A percentile compares a stretch with the other conserved stretches of the same genome.
These are phyloP conservation scores for Fraxinus angustifolia DNA, from an alignment of 305 asterid species.

Conservation along the genomic window DNA sequence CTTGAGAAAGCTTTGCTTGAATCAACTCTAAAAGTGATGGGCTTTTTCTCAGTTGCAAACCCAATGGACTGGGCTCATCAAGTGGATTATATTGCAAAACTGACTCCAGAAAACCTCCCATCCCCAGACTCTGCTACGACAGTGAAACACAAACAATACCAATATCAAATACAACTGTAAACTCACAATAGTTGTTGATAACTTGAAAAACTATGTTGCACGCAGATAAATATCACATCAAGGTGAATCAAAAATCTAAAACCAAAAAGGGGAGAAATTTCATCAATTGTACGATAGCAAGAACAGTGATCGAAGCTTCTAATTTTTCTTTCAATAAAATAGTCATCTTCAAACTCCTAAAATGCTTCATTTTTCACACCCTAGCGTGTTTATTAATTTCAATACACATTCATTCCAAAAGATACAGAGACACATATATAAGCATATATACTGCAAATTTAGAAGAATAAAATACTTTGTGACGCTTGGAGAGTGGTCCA, in stretches of 20 bases:
- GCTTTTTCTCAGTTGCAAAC: conserved; percentile 79
- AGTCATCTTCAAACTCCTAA: not conserved
- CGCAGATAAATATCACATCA: not conserved
- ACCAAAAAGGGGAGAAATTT: not conserved
- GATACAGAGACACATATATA: not conserved
- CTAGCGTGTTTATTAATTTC: not conserved
- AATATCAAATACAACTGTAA: not conserved
- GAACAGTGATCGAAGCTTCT: not conserved
- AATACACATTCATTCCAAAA: not conserved
- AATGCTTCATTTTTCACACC: not conserved
- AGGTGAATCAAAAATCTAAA: not conserved
- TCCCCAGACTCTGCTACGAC: conserved; percentile 44
- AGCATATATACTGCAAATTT: not conserved
- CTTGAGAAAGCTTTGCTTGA: conserved; percentile 72
- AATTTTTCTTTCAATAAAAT: not conserved
- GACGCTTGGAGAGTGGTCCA: conserved; percentile 62
- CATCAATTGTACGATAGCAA: not conserved
- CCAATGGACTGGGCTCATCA: conserved; percentile 91
- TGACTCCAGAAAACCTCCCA: conserved; percentile 33
- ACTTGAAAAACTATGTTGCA: not conserved
- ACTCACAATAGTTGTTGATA: not conserved
- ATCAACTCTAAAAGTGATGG: conserved; percentile 91
- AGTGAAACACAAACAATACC: conserved; percentile 16
- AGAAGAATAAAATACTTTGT: conserved; percentile 39
- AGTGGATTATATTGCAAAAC: conserved; percentile 65